phyloP scores from a whole-genome alignment of 1,284 basidiomycete genomes.

The Trichosporon inkin region DNA sequence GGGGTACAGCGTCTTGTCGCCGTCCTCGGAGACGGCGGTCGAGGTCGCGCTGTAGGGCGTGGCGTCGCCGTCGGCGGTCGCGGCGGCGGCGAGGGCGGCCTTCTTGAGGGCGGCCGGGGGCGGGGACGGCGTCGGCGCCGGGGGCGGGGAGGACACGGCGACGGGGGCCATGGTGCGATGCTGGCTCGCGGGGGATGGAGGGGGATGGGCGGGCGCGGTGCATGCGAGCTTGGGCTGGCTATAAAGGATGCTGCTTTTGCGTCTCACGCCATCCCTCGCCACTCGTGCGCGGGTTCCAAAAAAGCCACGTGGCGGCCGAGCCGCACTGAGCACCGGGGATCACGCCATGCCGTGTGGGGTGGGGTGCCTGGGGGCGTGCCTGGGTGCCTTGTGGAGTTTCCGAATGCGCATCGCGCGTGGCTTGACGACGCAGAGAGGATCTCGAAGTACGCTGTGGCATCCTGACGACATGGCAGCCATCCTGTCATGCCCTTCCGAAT shows the following conservation, averaged over 20 bases:
- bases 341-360: neutral
- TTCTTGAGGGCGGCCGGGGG: conserved; percentile 12
- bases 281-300: neutral
- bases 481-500: no score
- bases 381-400: neutral
- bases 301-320: neutral
- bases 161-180: conserved; percentile 20
- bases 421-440: no score
- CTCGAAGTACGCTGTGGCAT: no score
- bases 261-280: conserved; percentile 4
- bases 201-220: neutral
- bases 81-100: conserved; percentile 25
- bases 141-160: conserved; percentile 6
- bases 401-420: no score
- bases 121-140: conserved; percentile 4
- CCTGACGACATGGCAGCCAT: no score
- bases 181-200: neutral
- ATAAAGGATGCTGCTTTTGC: neutral
- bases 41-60: conserved; percentile 41
- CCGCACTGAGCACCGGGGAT: neutral
- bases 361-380: neutral
- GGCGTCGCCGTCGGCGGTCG: conserved; percentile 30
- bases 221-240: no score
- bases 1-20: conserved; percentile 25
- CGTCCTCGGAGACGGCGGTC: conserved; percentile 29